Evolutionary conservation across 129 eudicot genomes (phyloP).

Genomic region (Heracleum sosnowskyi): DNA sequence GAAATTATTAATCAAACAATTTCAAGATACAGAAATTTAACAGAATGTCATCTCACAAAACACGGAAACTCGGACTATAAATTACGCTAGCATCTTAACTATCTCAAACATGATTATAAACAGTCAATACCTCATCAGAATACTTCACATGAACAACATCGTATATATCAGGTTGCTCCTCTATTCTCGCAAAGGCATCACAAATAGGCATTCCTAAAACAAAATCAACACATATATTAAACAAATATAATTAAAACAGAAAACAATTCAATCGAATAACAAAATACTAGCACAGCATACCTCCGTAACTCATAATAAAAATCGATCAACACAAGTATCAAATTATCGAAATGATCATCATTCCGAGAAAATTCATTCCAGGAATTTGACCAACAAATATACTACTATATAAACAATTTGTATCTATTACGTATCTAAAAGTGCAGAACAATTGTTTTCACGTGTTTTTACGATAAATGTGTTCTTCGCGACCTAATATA

Average conservation of each 20-base stretch:
- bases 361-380: background rate
- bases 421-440: too few relatives aligned
- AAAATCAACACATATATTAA: background rate
- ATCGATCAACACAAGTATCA: background rate
- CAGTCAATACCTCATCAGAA: constrained; percentile 59
- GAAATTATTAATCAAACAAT: too few relatives aligned
- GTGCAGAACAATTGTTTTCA: background rate
- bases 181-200: constrained; percentile 88
- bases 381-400: background rate
- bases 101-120: background rate
- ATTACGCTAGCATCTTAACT: background rate
- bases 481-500: background rate
- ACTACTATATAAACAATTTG: background rate
- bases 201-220: constrained; percentile 91
- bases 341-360: background rate
- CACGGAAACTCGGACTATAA: background rate
- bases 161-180: constrained; percentile 81
- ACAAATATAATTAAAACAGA: background rate
- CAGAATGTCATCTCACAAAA: background rate
- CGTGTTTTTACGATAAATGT: background rate
- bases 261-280: background rate
- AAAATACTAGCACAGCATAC: background rate
- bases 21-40: background rate
- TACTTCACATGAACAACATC: constrained; percentile 95
- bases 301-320: background rate